Conservation (phyloP, 139 green algal species). For the Coelastrella sp. region DNA sequence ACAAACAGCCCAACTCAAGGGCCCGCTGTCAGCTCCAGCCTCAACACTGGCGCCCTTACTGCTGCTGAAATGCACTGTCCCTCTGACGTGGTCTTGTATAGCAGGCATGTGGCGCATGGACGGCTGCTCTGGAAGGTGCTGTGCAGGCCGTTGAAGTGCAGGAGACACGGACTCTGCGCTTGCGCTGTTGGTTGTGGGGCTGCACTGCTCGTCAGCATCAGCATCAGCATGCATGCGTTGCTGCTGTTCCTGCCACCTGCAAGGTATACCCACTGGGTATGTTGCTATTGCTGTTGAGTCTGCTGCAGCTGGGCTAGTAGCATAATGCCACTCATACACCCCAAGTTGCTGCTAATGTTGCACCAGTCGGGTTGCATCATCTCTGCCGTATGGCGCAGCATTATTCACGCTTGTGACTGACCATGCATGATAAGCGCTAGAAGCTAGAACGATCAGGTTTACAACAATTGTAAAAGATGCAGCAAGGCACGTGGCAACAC, state of each 20-base stretch:
- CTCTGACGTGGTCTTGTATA: not conserved
- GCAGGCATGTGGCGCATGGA: not conserved
- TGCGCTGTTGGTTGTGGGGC: not conserved
- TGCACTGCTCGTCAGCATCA: not conserved
- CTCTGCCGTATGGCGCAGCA: no score
- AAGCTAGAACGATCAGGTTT: no score
- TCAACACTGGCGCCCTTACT: not conserved
- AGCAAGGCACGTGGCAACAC: no score
- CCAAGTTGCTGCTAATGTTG: no score
- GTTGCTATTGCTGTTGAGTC: not conserved
- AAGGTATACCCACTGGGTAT: not conserved
- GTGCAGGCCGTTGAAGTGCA: no score
- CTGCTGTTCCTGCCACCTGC: slow-evolving; percentile 28
- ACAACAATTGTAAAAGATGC: no score
- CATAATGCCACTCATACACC: no score
- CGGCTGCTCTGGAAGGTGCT: slow-evolving; percentile 12
- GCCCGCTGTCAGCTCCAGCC: not conserved
- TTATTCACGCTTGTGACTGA: no score
- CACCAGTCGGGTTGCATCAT: no score
- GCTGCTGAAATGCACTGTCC: not conserved
- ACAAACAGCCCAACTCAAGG: no score
- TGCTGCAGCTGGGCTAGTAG: not conserved
- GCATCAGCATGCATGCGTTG: not conserved
- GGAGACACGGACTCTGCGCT: no score
- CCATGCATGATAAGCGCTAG: no score